Conservation (phyloP, 1,284 basidiomycete genomes). For the Apiotrichum laibachii region DNA sequence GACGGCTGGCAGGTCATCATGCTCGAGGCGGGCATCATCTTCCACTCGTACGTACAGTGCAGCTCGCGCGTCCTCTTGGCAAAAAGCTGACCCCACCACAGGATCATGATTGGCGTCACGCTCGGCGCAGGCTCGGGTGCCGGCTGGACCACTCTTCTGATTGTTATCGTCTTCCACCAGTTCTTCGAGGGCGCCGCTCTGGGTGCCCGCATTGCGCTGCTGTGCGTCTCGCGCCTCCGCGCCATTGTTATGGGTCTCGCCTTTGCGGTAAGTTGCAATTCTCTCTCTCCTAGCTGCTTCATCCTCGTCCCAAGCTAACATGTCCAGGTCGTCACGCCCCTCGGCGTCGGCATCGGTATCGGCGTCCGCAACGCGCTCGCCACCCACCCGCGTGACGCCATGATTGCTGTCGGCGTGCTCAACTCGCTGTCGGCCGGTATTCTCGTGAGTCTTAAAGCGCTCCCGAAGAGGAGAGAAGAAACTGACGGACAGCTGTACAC, state of each 20-base stretch:
- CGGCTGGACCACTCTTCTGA: constrained; percentile 30
- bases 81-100: background rate
- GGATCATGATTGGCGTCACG: constrained; percentile 32
- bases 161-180: constrained; percentile 41
- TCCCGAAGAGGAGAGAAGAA: too few species aligned
- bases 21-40: constrained; percentile 54
- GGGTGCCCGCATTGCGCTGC: constrained; percentile 35
- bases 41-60: constrained; percentile 33
- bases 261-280: constrained; percentile 23
- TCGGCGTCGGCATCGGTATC: constrained; percentile 39
- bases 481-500: constrained; percentile 27
- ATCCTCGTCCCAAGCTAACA: background rate
- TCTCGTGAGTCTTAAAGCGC: constrained; percentile 15
- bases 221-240: constrained; percentile 21
- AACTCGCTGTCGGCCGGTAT: constrained; percentile 33
- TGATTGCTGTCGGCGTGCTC: constrained; percentile 42
- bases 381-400: constrained; percentile 33
- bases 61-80: background rate
- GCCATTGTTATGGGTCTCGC: constrained; percentile 28
- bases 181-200: constrained; percentile 38
- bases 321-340: constrained; percentile 26
- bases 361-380: constrained; percentile 38
- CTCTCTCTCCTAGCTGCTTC: too few species aligned
- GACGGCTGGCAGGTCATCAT: constrained; percentile 41
- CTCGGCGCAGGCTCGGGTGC: constrained; percentile 27